Base-by-base conservation (phyloP, 345 rosid genomes). In the Acer yangbiense region DNA sequence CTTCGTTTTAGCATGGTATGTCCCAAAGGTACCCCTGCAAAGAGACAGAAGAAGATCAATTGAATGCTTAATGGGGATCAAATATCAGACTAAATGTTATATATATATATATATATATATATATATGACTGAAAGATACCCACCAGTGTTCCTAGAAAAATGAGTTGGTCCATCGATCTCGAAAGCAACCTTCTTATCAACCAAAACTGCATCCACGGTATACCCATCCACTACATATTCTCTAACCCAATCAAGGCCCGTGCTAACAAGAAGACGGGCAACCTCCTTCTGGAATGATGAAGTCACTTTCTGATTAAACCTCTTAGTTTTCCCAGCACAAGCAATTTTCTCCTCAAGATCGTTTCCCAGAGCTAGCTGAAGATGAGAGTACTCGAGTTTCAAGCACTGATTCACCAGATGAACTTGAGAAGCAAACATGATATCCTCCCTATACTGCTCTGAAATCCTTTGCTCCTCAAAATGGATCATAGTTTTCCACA, bases 161-260 rank as follows among this genome's bases (percentile, higher is more conserved):
- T 95, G 98, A 61, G 97, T 90, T 69, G 95, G 97, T 76, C 98
- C 98, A 72, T 96, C 99, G 32, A 92, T 93, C 88, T 94, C 99
- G 71, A 94, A 80, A 73, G 95, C 99, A 82, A 94, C 79, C 82
- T 88, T 94, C 78, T 90, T 91, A 79, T 92, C 97, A 18, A 92
- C 84, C 64, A 92, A 79, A 77, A 83, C 98, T 76, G 95, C 97
- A 87, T 94, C 99, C 78, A 92, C 78, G 0, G 94, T 83, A 83
- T 95, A 92, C 7, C 94, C 97, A 83, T 91, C 93, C 52, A 91
- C 83, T 7, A 75, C 76, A 77, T 89, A 85, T 84, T 96, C 98
- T 82, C 82, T 90, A 25, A 85, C 89, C 98, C 97, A 94, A 70
- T 94, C 91, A 79, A 92, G 94, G 80, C 98, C 98, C 71, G 97